Conservation (phyloP, 257 asterid genomes). For the Handroanthus guayacan region DNA sequence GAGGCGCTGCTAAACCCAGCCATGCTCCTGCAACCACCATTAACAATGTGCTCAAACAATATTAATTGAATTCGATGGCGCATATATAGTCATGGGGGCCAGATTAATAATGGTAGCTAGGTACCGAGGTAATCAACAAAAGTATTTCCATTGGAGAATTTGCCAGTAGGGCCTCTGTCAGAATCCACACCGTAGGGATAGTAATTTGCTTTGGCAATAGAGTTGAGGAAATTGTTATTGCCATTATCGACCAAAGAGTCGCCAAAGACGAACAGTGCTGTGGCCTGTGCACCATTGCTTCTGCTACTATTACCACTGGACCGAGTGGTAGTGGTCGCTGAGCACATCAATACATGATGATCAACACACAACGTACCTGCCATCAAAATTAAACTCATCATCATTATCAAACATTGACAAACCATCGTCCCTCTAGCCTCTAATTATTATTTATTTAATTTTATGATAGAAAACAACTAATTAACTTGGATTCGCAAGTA, state of each 20-base stretch:
- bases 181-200: conserved; percentile 84
- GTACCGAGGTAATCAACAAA: conserved; percentile 77
- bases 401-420: conserved; percentile 2
- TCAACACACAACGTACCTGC: neutral
- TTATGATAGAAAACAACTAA: too few relatives aligned
- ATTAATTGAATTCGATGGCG: too few relatives aligned
- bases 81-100: too few relatives aligned
- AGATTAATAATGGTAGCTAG: too few relatives aligned
- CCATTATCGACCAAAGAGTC: conserved; percentile 89
- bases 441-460: neutral
- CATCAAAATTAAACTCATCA: neutral
- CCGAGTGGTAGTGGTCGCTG: neutral
- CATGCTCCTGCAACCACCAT: conserved; percentile 54
- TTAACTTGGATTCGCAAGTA: too few relatives aligned
- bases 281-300: conserved; percentile 47
- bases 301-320: neutral
- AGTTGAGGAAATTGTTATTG: conserved; percentile 78
- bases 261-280: conserved; percentile 81
- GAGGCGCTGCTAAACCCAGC: conserved; percentile 79
- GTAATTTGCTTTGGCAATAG: conserved; percentile 84
- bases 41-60: too few relatives aligned
- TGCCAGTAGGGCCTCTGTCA: conserved; percentile 64
- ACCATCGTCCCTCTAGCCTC: neutral
- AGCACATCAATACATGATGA: neutral
- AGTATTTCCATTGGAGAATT: conserved; percentile 80